phyloP scores from a whole-genome alignment of 2,329 filamentous ascomycete species.

The Pseudocercospora fijiensis region DNA sequence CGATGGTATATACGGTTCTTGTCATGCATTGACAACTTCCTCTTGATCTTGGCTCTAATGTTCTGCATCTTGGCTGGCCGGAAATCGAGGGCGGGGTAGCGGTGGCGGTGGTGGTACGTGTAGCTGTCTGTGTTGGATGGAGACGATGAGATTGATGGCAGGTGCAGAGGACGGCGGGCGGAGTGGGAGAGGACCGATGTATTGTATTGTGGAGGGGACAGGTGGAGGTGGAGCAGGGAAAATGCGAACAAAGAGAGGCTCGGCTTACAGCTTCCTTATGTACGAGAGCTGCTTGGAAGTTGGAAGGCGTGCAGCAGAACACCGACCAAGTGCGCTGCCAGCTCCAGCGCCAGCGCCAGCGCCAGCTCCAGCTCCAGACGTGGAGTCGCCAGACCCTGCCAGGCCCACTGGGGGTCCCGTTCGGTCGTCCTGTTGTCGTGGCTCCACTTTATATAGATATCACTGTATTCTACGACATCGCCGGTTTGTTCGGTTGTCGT shows the following conservation, averaged over 20 bases:
- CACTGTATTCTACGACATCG: too few species aligned
- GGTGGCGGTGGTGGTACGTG: slow-evolving; percentile 7
- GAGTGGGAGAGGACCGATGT: not conserved
- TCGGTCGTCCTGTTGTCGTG: too few species aligned
- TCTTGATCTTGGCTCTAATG: slow-evolving; percentile 40
- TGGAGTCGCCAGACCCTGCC: not conserved
- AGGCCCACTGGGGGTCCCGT: not conserved
- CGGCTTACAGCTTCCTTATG: not conserved
- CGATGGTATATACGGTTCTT: slow-evolving; percentile 36
- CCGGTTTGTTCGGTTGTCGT: too few species aligned
- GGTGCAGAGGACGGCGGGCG: not conserved
- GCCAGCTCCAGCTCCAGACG: not conserved
- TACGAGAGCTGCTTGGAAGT: not conserved
- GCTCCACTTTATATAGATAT: too few species aligned
- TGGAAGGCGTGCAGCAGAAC: not conserved
- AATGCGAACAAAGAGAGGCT: not conserved
- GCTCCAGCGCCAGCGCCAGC: too few species aligned
- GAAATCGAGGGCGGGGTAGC: not conserved
- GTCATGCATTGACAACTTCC: slow-evolving; percentile 41
- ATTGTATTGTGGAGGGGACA: not conserved
- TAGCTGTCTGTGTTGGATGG: not conserved
- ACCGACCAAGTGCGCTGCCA: not conserved
- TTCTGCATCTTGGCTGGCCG: slow-evolving; percentile 35
- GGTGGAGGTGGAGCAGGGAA: not conserved
- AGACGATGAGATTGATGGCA: not conserved